Evolutionary conservation across 2,329 filamentous ascomycete species (phyloP).

Genomic region (Purpureocillium lavendulum): DNA sequence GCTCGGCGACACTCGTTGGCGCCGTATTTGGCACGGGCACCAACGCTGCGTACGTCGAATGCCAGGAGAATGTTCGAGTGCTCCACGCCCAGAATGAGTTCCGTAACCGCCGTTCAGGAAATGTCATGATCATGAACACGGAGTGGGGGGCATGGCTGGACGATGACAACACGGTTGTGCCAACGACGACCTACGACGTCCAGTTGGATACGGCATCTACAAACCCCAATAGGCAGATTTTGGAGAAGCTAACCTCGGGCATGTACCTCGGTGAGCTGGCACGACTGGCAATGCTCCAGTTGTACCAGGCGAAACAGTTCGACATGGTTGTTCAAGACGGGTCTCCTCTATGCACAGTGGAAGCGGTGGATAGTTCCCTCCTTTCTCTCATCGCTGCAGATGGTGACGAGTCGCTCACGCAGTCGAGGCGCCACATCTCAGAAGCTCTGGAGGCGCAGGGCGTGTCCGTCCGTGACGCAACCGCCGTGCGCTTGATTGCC

Average conservation of each 20-base stretch:
- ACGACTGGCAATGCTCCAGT: conserved; percentile 49
- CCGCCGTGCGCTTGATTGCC: conserved; percentile 52
- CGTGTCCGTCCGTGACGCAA: conserved; percentile 40
- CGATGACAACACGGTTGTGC: conserved; percentile 60
- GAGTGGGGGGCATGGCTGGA: conserved; percentile 74
- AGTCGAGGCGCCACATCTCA: too few species aligned
- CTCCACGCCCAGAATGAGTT: conserved; percentile 33
- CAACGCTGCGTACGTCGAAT: conserved; percentile 75
- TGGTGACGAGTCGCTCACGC: too few species aligned
- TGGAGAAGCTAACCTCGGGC: conserved; percentile 75
- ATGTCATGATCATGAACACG: conserved; percentile 72
- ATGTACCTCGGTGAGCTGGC: conserved; percentile 76
- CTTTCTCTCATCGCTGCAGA: too few species aligned
- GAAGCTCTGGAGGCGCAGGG: too few species aligned
- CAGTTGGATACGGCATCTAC: conserved; percentile 59
- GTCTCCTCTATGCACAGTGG: too few species aligned
- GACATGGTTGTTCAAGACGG: too few species aligned
- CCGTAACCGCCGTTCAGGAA: conserved; percentile 43
- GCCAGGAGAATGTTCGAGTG: conserved; percentile 58
- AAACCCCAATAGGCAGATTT: conserved; percentile 73
- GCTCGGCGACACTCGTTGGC: conserved; percentile 61
- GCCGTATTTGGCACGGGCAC: conserved; percentile 78
- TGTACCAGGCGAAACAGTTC: too few species aligned
- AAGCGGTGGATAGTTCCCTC: too few species aligned
- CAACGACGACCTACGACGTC: conserved; percentile 59